Conservation (phyloP, 805 yeast species). For the Metschnikowia anglica region DNA sequence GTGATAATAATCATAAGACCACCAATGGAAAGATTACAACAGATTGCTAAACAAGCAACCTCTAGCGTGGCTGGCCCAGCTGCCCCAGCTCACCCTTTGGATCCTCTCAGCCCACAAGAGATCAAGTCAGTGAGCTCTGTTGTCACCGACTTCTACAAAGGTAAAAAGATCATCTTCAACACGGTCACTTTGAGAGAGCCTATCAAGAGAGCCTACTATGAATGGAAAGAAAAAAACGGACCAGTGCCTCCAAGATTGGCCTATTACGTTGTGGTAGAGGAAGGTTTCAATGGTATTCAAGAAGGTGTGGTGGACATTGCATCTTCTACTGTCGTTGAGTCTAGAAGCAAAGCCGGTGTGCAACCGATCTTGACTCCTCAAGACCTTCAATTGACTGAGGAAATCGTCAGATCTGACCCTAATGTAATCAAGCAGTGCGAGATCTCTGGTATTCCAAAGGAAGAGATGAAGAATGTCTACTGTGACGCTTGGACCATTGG, state of each 20-base stretch:
- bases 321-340: slow-evolving; percentile 45
- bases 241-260: slow-evolving; percentile 69
- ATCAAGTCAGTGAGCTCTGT: slow-evolving; percentile 56
- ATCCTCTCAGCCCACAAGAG: slow-evolving; percentile 66
- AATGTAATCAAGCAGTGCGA: slow-evolving; percentile 70
- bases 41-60: slow-evolving; percentile 60
- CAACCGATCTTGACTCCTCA: slow-evolving; percentile 75
- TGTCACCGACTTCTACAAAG: slow-evolving; percentile 49
- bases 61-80: slow-evolving; percentile 55
- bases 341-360: slow-evolving; percentile 54
- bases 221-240: slow-evolving; percentile 63
- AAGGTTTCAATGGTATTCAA: slow-evolving; percentile 59
- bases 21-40: slow-evolving; percentile 62
- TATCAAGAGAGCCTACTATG: slow-evolving; percentile 57
- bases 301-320: slow-evolving; percentile 69
- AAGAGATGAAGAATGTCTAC: slow-evolving; percentile 58
- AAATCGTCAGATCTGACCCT: slow-evolving; percentile 66
- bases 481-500: slow-evolving; percentile 74
- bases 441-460: slow-evolving; percentile 63
- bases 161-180: slow-evolving; percentile 54
- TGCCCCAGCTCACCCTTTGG: slow-evolving; percentile 63
- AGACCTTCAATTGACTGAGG: slow-evolving; percentile 64
- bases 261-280: slow-evolving; percentile 59
- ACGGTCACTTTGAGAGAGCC: slow-evolving; percentile 74
- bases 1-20: not conserved